Base-by-base conservation (phyloP, 2,329 filamentous ascomycete species). In the Alternaria ventricosa region DNA sequence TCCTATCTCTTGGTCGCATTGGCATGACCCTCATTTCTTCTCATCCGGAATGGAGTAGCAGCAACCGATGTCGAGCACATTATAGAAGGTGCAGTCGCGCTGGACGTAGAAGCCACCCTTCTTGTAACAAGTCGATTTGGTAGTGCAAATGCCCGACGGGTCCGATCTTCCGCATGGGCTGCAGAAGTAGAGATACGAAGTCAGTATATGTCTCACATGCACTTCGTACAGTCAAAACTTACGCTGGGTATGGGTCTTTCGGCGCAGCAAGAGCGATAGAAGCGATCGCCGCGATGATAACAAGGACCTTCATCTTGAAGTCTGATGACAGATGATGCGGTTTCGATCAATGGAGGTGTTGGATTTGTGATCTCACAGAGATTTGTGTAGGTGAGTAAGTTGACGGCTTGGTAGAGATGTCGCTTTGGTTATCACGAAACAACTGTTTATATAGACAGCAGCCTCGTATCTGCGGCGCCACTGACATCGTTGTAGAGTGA, bases 61-160 rank as follows among this genome's bases (percentile, higher is more conserved):
- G 59, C 74, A 76, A 7, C 74, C 72, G 36, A 76, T 70, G 45
- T 76, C 74, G 41, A 71, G 55, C 11, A 75, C 72, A 44, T 75
- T 69, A 58, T 76, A 76, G 47, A 75, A 76, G 2, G 65, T 66
- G 57, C 74, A 76, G 49, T 76, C 74, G 8, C 74, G 63, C 61
- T 75, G 73, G n/a, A 76, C 73, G 18, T 67, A 76, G 51, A 75
- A 73, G 18, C 74, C 74, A 9, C 72, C 72, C 49, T 71, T 66
- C 53, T 68, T 64, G 56, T 65, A 64, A 57, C 73, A 75, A 7
- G 67, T 70, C 18, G 57, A 15, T 62, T 76, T 68, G 12, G 71
- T 74, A 1, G 71, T 70, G 63, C 74, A 76, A 47, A 74, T 69
- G 30, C 74, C 74, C 2, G 72, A 75, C 6, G 74, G 74, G 28